phyloP scores from a whole-genome alignment of 208 protist species.

The Trypanosoma brucei region DNA sequence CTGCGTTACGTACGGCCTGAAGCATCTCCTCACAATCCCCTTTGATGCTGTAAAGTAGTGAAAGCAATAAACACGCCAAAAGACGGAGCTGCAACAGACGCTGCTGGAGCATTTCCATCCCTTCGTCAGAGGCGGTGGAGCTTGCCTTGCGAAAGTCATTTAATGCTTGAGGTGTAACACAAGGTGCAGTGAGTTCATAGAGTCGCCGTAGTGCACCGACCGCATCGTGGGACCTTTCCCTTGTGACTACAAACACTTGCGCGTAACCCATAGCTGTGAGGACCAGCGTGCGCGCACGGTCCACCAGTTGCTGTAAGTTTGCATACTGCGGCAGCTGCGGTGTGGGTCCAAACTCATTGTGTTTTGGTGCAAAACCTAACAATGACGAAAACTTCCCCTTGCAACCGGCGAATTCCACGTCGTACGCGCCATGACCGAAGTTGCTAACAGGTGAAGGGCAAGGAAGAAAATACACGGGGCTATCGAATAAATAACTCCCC shows the following conservation, averaged over 20 bases:
- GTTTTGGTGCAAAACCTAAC: background rate
- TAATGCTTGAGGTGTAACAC: too few relatives aligned
- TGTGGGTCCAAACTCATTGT: background rate
- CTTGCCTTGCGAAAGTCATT: background rate
- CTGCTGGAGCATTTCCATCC: conserved; percentile 18
- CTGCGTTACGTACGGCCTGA: conserved; percentile 33
- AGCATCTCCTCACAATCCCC: conserved; percentile 34
- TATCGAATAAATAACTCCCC: too few relatives aligned
- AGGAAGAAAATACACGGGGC: background rate
- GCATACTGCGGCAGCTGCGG: too few relatives aligned
- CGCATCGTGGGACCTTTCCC: too few relatives aligned
- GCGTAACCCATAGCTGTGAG: too few relatives aligned
- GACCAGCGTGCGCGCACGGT: too few relatives aligned
- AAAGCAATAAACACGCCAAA: conserved; percentile 33
- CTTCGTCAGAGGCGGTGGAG: conserved; percentile 1
- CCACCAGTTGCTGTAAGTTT: too few relatives aligned
- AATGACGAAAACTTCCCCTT: background rate
- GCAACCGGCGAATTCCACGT: background rate
- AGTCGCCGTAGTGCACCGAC: too few relatives aligned
- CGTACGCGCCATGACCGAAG: background rate
- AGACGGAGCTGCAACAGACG: conserved; percentile 34
- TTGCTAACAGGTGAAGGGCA: background rate
- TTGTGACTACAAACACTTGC: too few relatives aligned
- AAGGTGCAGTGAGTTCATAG: too few relatives aligned
- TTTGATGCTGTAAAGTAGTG: conserved; percentile 32